Evolutionary conservation across 2,329 filamentous ascomycete genomes (phyloP), one percentile per base, ranked within the genome.

Genomic region (Sporothrix protearum): DNA sequence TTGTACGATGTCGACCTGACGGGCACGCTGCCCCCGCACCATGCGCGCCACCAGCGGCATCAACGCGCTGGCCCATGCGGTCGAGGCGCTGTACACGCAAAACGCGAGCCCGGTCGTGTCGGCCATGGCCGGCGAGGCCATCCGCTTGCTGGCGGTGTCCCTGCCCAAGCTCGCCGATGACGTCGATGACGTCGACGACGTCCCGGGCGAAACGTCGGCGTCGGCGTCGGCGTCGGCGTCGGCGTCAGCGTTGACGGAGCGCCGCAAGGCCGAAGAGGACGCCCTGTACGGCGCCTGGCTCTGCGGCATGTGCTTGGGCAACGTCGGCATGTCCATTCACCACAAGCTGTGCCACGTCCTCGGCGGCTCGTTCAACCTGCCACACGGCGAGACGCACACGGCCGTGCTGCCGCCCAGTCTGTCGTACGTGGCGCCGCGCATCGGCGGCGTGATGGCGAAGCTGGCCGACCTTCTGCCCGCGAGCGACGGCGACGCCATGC

Each of bases 281-380:
- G 88, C 87, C 16, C 83, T 87, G 1, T 89, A 90, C 76, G 89
- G 88, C 28, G 88, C 89, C 49, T 91, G 87, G 87, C 84, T 91
- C 0, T 90, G 87, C 75, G 88, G 87, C 42, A 84, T 82, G 30
- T 89, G 86, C 75, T 82, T 90, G 0, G 88, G 88, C 6, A 85
- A 81, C 72, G 86, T 87, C 2, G 84, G 84, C 69, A 90, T 91
- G 87, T 84, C 87, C 2, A 83, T 91, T 16, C 89, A 91, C 76
- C 89, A 91, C 79, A 91, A 91, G 77, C 83, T 91, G 1, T 90
- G 88, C 79, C 89, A 91, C 76, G 87, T 86, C 0, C 81, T 91
- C 0, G 89, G 88, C 30, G 89, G 89, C 8, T 86, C 83, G 75
- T 89, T 91, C 78, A 85, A 86, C 73, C 82, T 91, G 7, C 87